Base-by-base conservation (phyloP, 2,329 filamentous ascomycete species). In the Berkeleyomyces rouxiae region DNA sequence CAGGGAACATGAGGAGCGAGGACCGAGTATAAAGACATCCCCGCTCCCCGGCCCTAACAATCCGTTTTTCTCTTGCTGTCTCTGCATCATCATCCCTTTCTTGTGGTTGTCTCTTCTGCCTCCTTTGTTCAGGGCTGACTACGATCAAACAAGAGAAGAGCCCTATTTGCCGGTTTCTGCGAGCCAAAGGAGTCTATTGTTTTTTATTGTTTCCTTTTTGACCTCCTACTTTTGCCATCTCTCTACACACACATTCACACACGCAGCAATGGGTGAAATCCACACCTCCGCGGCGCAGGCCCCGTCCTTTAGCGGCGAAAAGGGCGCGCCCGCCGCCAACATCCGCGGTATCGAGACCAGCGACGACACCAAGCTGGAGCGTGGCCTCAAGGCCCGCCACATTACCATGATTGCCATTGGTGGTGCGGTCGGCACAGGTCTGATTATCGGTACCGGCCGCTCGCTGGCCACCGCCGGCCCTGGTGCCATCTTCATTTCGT, bases 361-460 rank as follows among this genome's bases (percentile, higher is more conserved):
- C 60, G 69, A 73, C 39, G 76, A 78, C 66, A 79, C 77, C 58
- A 71, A 72, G 67, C 74, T 80, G 63, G 77, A 79, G 64, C 75
- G 77, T n/a, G 78, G 77, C 33, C 77, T 80, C 67, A 77, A 79
- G 70, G 76, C 78, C 23, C 77, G 78, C 7, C 78, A 80, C 71
- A 80, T 80, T 69, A 79, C 76, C 69, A 80, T 80, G 78, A 80
- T 80, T 72, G 86, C 86, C 67, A 86, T 89, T 64, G 86, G 86
- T 69, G 87, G 87, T 71, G 85, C 86, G 66, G 83, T 89, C 65
- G 86, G 82, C 63, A 88, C 85, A 61, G 86, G 86, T 71, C 76
- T 90, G 62, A 86, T 90, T 67, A 85, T 90, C 68, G 86, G 86
- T 66, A 84, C 81, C 46, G 79, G 79, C 64, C 78, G 77, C 70